Evolutionary conservation across 2,329 filamentous ascomycete genomes (phyloP).

Genomic region (Aspergillus proliferans): DNA sequence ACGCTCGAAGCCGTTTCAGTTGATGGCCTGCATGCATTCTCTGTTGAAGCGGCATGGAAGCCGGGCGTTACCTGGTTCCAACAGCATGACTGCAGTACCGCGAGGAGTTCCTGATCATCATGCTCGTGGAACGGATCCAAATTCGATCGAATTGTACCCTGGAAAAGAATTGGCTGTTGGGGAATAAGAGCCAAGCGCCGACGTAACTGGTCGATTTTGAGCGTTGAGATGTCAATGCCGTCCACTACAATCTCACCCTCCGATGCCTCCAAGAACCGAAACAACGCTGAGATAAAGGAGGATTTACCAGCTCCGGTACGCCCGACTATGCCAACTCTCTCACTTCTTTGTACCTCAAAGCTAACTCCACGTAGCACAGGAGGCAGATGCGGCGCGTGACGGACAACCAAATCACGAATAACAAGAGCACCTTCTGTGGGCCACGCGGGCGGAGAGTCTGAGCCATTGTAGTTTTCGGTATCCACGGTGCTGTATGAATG

Average conservation of each 20-base stretch:
- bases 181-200: constrained; percentile 73
- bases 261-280: constrained; percentile 67
- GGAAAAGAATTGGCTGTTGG: constrained; percentile 74
- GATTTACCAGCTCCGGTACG: constrained; percentile 75
- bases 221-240: constrained; percentile 65
- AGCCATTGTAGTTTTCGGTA: constrained; percentile 61
- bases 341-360: constrained; percentile 58
- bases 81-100: constrained; percentile 63
- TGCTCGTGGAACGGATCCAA: constrained; percentile 69
- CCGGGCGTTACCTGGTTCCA: constrained; percentile 32
- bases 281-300: constrained; percentile 66
- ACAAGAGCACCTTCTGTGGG: constrained; percentile 66
- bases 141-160: constrained; percentile 67
- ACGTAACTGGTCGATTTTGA: constrained; percentile 62
- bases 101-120: constrained; percentile 60
- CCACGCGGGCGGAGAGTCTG: constrained; percentile 64
- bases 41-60: too few relatives aligned
- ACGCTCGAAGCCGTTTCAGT: background rate
- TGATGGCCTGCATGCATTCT: background rate
- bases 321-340: constrained; percentile 70
- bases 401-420: constrained; percentile 63
- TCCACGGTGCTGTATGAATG: constrained; percentile 66
- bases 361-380: constrained; percentile 64
- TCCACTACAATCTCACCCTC: constrained; percentile 65
- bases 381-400: constrained; percentile 63